Conservation (phyloP, 2,329 filamentous ascomycete genomes). For the Xylariales sp. region DNA sequence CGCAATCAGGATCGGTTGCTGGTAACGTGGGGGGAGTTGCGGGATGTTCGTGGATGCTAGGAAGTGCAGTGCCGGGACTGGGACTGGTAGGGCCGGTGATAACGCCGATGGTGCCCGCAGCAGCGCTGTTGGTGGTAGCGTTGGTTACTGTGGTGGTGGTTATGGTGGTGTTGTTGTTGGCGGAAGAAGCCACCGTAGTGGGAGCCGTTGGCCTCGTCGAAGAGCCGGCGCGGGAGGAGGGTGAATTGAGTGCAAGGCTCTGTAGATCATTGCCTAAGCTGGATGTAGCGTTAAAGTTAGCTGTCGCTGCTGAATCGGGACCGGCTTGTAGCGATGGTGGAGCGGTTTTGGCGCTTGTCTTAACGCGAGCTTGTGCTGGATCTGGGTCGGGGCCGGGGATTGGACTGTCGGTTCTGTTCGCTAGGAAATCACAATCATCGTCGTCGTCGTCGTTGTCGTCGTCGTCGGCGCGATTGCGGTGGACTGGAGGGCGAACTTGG, state of each 20-base stretch:
- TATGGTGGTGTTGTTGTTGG: background rate
- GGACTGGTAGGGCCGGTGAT: slow-evolving; percentile 19
- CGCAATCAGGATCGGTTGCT: slow-evolving; percentile 14
- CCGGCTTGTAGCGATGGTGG: slow-evolving; percentile 28
- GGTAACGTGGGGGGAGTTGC: slow-evolving; percentile 34
- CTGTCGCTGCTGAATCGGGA: slow-evolving; percentile 16
- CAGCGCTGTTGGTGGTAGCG: background rate
- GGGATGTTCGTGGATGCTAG: slow-evolving; percentile 52
- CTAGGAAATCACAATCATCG: slow-evolving; percentile 4
- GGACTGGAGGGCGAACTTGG: background rate
- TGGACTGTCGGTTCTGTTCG: slow-evolving; percentile 10
- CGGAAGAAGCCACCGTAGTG: slow-evolving; percentile 2
- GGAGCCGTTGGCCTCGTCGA: slow-evolving; percentile 14
- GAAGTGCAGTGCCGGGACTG: slow-evolving; percentile 42
- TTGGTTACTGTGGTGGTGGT: slow-evolving; percentile 33
- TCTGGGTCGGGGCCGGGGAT: slow-evolving; percentile 8
- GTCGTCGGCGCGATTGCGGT: background rate
- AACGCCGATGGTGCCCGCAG: background rate
- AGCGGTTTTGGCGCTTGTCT: slow-evolving; percentile 30
- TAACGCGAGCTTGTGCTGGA: slow-evolving; percentile 21
- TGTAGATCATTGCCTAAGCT: slow-evolving; percentile 53
- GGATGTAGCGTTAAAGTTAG: slow-evolving; percentile 38
- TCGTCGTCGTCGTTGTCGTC: background rate
- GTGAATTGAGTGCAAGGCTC: slow-evolving; percentile 37
- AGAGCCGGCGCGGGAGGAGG: slow-evolving; percentile 7